Percentiles rank a stretch among this genome's conserved stretches.
Conservation (phyloP, 345 rosid species). For the Citropsis articulata region DNA sequence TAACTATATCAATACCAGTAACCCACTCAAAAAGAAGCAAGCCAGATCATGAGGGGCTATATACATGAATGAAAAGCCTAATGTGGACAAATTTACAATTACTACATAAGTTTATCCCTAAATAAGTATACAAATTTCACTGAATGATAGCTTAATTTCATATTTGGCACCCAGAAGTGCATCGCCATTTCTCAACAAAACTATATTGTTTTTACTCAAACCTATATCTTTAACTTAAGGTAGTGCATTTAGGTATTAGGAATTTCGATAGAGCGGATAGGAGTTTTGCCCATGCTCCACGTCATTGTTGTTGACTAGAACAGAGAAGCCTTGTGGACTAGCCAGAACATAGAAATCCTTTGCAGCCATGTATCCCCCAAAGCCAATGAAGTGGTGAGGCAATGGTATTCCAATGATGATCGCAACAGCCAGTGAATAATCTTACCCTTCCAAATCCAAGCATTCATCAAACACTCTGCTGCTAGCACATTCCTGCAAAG, state of each 20-base stretch:
- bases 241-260: not conserved
- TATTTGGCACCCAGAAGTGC: not conserved
- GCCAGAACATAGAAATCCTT: not conserved
- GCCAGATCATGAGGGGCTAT: not conserved
- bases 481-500: slow-evolving; percentile 63
- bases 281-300: slow-evolving; percentile 1
- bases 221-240: slow-evolving; percentile 18
- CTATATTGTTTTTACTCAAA: not conserved
- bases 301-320: not conserved
- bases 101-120: slow-evolving; percentile 4
- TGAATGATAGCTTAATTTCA: slow-evolving; percentile 17
- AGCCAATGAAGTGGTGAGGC: slow-evolving; percentile 9
- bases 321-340: not conserved
- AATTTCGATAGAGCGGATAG: not conserved
- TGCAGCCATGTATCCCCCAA: not conserved
- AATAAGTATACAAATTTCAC: slow-evolving; percentile 24
- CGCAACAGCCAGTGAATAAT: not conserved
- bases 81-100: slow-evolving; percentile 23
- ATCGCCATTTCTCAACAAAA: slow-evolving; percentile 16
- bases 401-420: not conserved
- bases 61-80: slow-evolving; percentile 2
- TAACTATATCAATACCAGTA: not conserved
- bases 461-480: slow-evolving; percentile 59
- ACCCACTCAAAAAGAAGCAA: not conserved
- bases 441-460: slow-evolving; percentile 44